These are phyloP conservation scores for Tylopilus plumbeoviolaceoides DNA, from an alignment of 768 basidiomycete genomes.

Conservation along the genomic window DNA sequence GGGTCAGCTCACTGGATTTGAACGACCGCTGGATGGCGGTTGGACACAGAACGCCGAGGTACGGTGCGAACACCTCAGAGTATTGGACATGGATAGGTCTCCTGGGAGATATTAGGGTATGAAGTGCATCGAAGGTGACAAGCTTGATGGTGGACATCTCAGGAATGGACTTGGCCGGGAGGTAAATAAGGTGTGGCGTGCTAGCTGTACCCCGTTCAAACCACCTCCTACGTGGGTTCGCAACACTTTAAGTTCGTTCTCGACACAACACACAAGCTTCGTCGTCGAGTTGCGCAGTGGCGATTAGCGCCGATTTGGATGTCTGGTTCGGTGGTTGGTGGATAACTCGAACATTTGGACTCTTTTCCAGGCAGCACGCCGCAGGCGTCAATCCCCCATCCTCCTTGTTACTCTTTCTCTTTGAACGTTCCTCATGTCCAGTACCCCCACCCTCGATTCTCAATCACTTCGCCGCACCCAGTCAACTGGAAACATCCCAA, in stretches of 20 bases:
- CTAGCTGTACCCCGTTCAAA: conserved; percentile 1
- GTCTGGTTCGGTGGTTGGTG: conserved; percentile 13
- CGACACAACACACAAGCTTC: neutral
- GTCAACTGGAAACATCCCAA: conserved; percentile 33
- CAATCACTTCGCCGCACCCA: conserved; percentile 33
- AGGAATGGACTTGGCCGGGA: conserved; percentile 8
- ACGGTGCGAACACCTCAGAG: conserved; percentile 60
- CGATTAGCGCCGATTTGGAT: conserved; percentile 19
- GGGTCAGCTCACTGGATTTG: conserved; percentile 42
- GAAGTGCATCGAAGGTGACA: conserved; percentile 75
- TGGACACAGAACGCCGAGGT: conserved; percentile 55
- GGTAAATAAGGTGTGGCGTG: conserved; percentile 13
- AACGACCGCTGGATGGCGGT: conserved; percentile 51
- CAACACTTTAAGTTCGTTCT: conserved; percentile 14
- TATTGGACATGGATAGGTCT: conserved; percentile 61
- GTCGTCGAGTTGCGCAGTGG: conserved; percentile 4
- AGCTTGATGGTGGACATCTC: conserved; percentile 42
- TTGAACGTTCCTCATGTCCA: conserved; percentile 28
- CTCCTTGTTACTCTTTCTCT: conserved; percentile 12
- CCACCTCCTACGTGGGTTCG: neutral
- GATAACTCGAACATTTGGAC: conserved; percentile 8
- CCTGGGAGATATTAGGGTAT: conserved; percentile 71
- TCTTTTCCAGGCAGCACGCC: conserved; percentile 18
- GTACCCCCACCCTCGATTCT: conserved; percentile 24
- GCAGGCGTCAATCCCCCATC: conserved; percentile 28